Conservation (phyloP, 176 grass and related monocot genomes). For the Carex myosuroides region DNA sequence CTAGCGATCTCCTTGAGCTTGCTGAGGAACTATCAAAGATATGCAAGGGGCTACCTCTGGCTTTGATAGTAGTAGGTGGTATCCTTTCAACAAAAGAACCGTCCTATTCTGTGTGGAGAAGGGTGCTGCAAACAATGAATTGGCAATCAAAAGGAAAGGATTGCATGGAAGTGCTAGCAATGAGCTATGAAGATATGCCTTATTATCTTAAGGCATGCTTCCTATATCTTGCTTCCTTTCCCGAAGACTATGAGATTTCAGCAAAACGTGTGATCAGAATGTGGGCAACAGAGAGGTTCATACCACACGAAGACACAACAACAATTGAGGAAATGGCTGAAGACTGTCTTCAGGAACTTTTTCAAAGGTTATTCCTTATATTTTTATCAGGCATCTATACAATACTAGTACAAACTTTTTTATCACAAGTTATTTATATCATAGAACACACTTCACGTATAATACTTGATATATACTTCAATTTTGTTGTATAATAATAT, state of each 20-base stretch:
- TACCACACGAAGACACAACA: neutral
- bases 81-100: neutral
- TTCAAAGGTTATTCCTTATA: neutral
- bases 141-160: neutral
- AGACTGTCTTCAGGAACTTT: neutral
- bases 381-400: too few relatives aligned
- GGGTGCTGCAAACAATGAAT: neutral
- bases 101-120: neutral
- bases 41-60: too few relatives aligned
- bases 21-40: too few relatives aligned
- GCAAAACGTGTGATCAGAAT: neutral
- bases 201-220: neutral
- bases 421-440: too few relatives aligned
- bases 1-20: too few relatives aligned
- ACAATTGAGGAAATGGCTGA: neutral
- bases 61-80: neutral
- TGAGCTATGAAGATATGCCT: neutral
- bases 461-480: too few relatives aligned
- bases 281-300: neutral
- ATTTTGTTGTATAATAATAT: too few relatives aligned
- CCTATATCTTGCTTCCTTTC: neutral
- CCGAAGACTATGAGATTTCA: neutral
- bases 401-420: too few relatives aligned
- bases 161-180: neutral
- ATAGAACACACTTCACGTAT: too few relatives aligned